Conservation (phyloP, 2,329 filamentous ascomycete species). For the Madurella fahalii region DNA sequence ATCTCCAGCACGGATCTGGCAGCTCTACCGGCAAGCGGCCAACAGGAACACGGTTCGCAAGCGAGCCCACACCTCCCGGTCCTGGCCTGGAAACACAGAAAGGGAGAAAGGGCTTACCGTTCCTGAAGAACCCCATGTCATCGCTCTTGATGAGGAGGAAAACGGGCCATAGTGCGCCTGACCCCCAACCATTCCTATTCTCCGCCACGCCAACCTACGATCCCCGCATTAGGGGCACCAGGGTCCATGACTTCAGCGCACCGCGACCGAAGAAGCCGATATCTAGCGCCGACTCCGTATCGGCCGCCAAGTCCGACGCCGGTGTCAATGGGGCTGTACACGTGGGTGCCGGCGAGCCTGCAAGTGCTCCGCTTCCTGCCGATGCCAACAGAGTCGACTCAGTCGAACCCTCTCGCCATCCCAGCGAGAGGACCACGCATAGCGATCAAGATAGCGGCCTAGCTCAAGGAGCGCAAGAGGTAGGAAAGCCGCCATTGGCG, state of each 20-base stretch:
- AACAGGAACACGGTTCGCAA: slow-evolving; percentile 37
- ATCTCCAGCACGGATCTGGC: slow-evolving; percentile 38
- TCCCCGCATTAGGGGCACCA: slow-evolving; percentile 60
- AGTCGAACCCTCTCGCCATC: not conserved
- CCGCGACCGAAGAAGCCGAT: slow-evolving; percentile 38
- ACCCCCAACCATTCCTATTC: slow-evolving; percentile 35
- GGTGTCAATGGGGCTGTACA: not conserved
- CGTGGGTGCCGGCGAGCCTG: not conserved
- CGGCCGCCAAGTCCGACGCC: not conserved
- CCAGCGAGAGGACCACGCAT: not conserved
- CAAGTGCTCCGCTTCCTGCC: not conserved
- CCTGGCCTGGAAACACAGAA: slow-evolving; percentile 39
- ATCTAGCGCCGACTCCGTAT: slow-evolving; percentile 1
- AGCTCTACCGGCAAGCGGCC: slow-evolving; percentile 39
- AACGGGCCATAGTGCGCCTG: slow-evolving; percentile 46
- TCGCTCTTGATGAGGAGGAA: slow-evolving; percentile 55
- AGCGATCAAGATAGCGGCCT: not conserved
- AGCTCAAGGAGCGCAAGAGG: not conserved
- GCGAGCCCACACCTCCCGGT: slow-evolving; percentile 35
- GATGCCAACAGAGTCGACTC: not conserved
- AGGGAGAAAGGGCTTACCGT: slow-evolving; percentile 31
- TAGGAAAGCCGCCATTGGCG: slow-evolving; percentile 12
- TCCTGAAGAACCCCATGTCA: slow-evolving; percentile 32
- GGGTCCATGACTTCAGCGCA: slow-evolving; percentile 63
- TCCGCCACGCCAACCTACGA: slow-evolving; percentile 50